Evolutionary conservation across 768 basidiomycete species (phyloP).

Genomic region (Kwoniella pini): DNA sequence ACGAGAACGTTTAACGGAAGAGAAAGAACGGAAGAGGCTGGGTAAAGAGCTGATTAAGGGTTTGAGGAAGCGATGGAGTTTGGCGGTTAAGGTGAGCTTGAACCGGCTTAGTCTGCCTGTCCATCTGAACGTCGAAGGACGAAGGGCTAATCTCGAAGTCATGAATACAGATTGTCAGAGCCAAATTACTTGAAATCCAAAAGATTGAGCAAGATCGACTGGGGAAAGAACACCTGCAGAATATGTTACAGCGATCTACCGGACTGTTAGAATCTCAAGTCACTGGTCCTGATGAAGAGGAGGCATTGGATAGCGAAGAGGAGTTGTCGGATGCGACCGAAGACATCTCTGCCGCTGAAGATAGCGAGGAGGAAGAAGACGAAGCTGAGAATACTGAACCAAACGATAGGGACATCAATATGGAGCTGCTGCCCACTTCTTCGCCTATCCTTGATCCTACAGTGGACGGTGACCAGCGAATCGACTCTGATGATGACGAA

Average conservation of each 20-base stretch:
- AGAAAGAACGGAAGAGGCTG: slow-evolving; percentile 65
- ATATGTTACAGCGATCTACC: slow-evolving; percentile 84
- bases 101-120: not conserved
- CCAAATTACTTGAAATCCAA: slow-evolving; percentile 60
- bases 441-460: not conserved
- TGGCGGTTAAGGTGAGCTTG: slow-evolving; percentile 62
- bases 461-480: not conserved
- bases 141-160: no score
- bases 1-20: slow-evolving; percentile 63
- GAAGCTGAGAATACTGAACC: slow-evolving; percentile 36
- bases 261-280: slow-evolving; percentile 77
- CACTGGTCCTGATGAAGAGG: slow-evolving; percentile 18
- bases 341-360: slow-evolving; percentile 25
- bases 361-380: slow-evolving; percentile 17
- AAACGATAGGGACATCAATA: not conserved
- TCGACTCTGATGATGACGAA: not conserved
- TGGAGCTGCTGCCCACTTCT: not conserved
- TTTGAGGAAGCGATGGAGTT: slow-evolving; percentile 80
- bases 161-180: slow-evolving; percentile 45
- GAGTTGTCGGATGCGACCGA: slow-evolving; percentile 15
- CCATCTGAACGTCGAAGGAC: not conserved
- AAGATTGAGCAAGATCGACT: slow-evolving; percentile 76
- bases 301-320: slow-evolving; percentile 48
- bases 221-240: slow-evolving; percentile 84
- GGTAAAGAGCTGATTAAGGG: slow-evolving; percentile 72